Evolutionary conservation across 2,329 filamentous ascomycete genomes (phyloP).

Genomic region (Huntiella omanensis): DNA sequence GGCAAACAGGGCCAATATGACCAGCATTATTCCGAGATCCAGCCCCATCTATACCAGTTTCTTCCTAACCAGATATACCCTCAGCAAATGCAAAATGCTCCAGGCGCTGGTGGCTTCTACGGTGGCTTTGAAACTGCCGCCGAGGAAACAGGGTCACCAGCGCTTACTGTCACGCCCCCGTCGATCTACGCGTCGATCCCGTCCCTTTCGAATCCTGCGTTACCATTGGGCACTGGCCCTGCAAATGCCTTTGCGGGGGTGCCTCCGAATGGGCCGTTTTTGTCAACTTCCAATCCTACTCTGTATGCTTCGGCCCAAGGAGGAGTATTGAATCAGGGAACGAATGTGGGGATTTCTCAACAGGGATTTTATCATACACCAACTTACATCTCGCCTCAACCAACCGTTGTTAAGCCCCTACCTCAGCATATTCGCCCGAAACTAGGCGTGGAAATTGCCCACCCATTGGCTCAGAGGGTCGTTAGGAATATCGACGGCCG

Average conservation of each 20-base stretch:
- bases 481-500: conserved; percentile 6
- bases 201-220: not conserved
- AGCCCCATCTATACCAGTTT: too few relatives aligned
- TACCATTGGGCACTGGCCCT: not conserved
- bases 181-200: conserved; percentile 1
- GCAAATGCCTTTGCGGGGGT: too few relatives aligned
- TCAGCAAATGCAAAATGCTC: not conserved
- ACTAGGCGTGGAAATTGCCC: too few relatives aligned
- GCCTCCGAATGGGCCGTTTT: too few relatives aligned
- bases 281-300: conserved; percentile 1
- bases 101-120: conserved; percentile 3
- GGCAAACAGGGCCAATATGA: too few relatives aligned
- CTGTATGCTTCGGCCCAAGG: not conserved
- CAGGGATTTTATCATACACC: too few relatives aligned
- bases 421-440: not conserved
- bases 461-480: too few relatives aligned
- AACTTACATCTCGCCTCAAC: not conserved
- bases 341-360: too few relatives aligned
- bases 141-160: not conserved
- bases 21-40: too few relatives aligned
- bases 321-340: too few relatives aligned
- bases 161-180: conserved; percentile 5
- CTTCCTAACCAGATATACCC: too few relatives aligned
- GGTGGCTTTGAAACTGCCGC: not conserved
- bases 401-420: not conserved